phyloP scores from a whole-genome alignment of 148 eudicot species.

The Silene conica region DNA sequence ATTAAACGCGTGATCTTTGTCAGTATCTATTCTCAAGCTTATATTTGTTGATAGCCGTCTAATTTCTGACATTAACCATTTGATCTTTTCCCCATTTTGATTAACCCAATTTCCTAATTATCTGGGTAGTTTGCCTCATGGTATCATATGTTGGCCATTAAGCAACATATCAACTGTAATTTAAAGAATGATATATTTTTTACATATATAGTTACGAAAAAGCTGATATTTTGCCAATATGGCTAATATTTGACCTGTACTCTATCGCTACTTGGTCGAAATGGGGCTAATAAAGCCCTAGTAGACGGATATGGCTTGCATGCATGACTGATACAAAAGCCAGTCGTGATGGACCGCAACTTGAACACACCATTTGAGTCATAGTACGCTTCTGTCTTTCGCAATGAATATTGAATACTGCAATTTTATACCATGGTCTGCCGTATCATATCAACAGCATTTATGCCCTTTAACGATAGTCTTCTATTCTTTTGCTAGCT shows the following conservation, averaged over 20 bases:
- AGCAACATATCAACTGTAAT: too few species aligned
- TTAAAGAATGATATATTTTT: too few species aligned
- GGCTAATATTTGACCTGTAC: neutral
- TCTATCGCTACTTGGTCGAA: neutral
- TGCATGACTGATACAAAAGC: too few species aligned
- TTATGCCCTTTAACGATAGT: neutral
- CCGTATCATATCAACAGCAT: neutral
- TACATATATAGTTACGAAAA: neutral
- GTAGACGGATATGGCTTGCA: too few species aligned
- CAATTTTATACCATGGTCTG: neutral
- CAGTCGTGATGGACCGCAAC: too few species aligned
- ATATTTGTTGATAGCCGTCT: neutral
- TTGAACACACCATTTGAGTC: too few species aligned
- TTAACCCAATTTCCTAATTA: neutral
- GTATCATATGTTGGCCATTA: too few species aligned
- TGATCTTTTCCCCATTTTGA: neutral
- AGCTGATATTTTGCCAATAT: neutral
- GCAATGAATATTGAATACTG: too few species aligned
- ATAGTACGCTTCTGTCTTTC: too few species aligned
- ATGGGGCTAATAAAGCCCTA: neutral
- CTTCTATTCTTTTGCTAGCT: neutral
- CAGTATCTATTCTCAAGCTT: conserved; percentile 13
- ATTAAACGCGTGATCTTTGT: conserved; percentile 25
- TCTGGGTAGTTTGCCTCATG: neutral
- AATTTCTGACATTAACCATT: neutral